Conservation (phyloP, 78 protist genomes). For the Planoprotostelium fungivorum region DNA sequence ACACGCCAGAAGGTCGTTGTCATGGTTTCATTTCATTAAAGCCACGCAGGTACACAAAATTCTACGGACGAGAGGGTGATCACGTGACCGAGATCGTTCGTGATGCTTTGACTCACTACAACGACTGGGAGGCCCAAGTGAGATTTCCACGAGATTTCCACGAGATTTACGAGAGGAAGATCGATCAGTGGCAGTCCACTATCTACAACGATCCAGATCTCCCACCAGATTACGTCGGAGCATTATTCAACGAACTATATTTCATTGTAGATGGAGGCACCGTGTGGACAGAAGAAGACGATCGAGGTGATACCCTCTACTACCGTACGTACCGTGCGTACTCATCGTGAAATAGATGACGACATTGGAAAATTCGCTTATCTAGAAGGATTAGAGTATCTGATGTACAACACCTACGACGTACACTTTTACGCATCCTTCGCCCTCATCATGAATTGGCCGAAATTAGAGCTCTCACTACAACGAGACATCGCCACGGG, state of each 20-base stretch:
- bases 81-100: slow-evolving; percentile 27
- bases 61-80: slow-evolving; percentile 33
- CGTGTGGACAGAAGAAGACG: slow-evolving; percentile 61
- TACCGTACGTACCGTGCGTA: background rate
- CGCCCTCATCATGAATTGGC: slow-evolving; percentile 72
- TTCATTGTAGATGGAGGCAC: slow-evolving; percentile 77
- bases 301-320: no score
- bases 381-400: slow-evolving; percentile 76
- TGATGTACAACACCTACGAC: slow-evolving; percentile 85
- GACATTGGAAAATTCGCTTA: slow-evolving; percentile 64
- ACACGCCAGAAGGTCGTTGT: background rate
- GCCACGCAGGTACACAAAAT: slow-evolving; percentile 53
- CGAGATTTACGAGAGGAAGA: slow-evolving; percentile 7
- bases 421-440: slow-evolving; percentile 81
- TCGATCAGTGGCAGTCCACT: slow-evolving; percentile 66
- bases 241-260: slow-evolving; percentile 75
- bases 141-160: no score
- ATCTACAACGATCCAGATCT: slow-evolving; percentile 26
- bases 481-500: slow-evolving; percentile 41
- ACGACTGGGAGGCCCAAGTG: slow-evolving; percentile 15
- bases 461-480: slow-evolving; percentile 49
- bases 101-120: slow-evolving; percentile 25
- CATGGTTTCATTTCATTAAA: background rate
- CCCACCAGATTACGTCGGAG: slow-evolving; percentile 51
- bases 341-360: background rate